Percentiles rank a stretch among this genome's conserved stretches.
Evolutionary conservation across 1,284 basidiomycete genomes (phyloP).

Genomic region (Paramarasmius palmivorus): DNA sequence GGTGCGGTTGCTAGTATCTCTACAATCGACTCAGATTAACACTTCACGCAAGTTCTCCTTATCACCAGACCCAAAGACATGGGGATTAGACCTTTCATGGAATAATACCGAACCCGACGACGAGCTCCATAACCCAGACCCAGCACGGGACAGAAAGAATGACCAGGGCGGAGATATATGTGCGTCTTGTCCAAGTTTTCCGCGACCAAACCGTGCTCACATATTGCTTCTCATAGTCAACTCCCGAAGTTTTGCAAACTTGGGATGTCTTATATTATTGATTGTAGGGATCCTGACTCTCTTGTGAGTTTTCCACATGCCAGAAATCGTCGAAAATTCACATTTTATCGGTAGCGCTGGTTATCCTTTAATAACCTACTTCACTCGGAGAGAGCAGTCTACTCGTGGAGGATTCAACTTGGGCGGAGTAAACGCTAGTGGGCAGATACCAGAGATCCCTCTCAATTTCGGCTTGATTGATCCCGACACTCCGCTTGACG

Average conservation of each 20-base stretch:
- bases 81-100: background rate
- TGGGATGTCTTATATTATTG: background rate
- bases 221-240: too few relatives aligned
- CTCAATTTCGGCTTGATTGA: constrained; percentile 78
- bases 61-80: background rate
- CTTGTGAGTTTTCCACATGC: background rate
- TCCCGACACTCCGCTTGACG: constrained; percentile 66
- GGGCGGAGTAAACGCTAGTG: constrained; percentile 79
- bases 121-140: too few relatives aligned
- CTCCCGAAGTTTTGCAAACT: background rate
- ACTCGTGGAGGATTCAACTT: constrained; percentile 42
- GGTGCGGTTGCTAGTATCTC: too few relatives aligned
- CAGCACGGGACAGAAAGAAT: too few relatives aligned
- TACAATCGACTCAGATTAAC: too few relatives aligned
- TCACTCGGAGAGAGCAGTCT: background rate
- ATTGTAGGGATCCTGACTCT: background rate
- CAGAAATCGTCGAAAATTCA: background rate
- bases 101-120: background rate
- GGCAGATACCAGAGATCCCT: constrained; percentile 69
- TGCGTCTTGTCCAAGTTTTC: too few relatives aligned
- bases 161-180: background rate
- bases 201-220: too few relatives aligned
- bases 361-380: background rate
- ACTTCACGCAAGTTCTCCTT: background rate
- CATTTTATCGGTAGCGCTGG: background rate